phyloP scores from a whole-genome alignment of 129 eudicot species.

The Saussurea involucrata region DNA sequence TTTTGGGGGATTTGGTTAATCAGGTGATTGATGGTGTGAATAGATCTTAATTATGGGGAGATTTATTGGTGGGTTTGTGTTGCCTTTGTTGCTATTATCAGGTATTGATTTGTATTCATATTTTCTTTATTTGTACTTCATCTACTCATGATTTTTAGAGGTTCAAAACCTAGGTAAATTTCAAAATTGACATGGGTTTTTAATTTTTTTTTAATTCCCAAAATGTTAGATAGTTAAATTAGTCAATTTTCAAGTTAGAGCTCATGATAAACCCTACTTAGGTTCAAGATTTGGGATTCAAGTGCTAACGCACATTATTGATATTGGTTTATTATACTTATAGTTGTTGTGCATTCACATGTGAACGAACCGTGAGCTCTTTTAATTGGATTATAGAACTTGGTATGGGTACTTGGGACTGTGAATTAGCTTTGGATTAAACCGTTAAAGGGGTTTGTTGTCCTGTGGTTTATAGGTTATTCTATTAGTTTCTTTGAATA shows the following conservation, averaged over 20 bases:
- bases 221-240: neutral
- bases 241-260: neutral
- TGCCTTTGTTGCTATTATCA: conserved; percentile 78
- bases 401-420: neutral
- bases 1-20: neutral
- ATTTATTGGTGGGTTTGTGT: conserved; percentile 61
- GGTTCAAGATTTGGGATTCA: neutral
- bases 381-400: neutral
- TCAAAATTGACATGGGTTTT: neutral
- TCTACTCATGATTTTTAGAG: neutral
- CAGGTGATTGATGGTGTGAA: conserved; percentile 31
- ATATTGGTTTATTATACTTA: neutral
- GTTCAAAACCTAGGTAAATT: neutral
- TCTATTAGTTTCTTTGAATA: neutral
- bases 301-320: neutral
- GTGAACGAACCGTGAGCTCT: neutral
- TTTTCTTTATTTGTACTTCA: neutral
- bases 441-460: neutral
- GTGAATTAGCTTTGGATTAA: neutral
- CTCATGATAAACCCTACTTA: neutral
- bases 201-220: neutral
- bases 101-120: conserved; percentile 35
- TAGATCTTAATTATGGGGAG: conserved; percentile 53
- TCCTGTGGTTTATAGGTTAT: neutral
- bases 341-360: neutral